Percentiles rank a stretch among this genome's conserved stretches.
phyloP scores from a whole-genome alignment of 441 rosid species.

The Erodium trifolium region DNA sequence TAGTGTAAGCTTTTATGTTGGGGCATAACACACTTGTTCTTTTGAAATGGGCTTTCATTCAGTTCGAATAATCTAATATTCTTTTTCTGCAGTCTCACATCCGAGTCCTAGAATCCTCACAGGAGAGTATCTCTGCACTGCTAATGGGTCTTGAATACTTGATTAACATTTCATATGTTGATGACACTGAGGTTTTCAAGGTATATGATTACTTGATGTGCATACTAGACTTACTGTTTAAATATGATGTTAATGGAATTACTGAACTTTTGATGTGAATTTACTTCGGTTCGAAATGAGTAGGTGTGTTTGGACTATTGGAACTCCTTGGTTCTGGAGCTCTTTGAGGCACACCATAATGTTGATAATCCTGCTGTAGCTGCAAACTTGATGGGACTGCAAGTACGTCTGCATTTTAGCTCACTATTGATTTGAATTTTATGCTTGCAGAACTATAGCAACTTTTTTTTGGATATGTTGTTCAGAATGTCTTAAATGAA shows the following conservation, averaged over 20 bases:
- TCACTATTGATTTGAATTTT: neutral
- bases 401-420: slow-evolving; percentile 28
- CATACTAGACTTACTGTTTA: neutral
- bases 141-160: slow-evolving; percentile 88
- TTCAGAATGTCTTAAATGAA: too few species aligned
- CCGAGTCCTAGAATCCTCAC: slow-evolving; percentile 68
- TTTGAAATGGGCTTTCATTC: neutral
- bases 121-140: slow-evolving; percentile 56
- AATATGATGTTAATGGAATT: neutral
- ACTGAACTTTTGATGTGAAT: neutral
- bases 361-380: slow-evolving; percentile 75
- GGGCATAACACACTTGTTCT: neutral
- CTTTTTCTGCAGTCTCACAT: slow-evolving; percentile 64
- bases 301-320: slow-evolving; percentile 99
- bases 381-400: slow-evolving; percentile 76
- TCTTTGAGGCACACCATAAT: slow-evolving; percentile 80
- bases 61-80: neutral
- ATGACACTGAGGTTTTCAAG: slow-evolving; percentile 99
- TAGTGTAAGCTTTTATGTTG: neutral
- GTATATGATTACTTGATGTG: slow-evolving; percentile 24
- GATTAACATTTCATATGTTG: slow-evolving; percentile 84
- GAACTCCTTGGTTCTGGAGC: slow-evolving; percentile 87
- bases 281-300: slow-evolving; percentile 16
- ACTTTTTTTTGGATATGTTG: neutral
- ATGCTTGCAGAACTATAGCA: neutral